phyloP scores from a whole-genome alignment of 2,329 filamentous ascomycete species.

The Penicillium sp. region DNA sequence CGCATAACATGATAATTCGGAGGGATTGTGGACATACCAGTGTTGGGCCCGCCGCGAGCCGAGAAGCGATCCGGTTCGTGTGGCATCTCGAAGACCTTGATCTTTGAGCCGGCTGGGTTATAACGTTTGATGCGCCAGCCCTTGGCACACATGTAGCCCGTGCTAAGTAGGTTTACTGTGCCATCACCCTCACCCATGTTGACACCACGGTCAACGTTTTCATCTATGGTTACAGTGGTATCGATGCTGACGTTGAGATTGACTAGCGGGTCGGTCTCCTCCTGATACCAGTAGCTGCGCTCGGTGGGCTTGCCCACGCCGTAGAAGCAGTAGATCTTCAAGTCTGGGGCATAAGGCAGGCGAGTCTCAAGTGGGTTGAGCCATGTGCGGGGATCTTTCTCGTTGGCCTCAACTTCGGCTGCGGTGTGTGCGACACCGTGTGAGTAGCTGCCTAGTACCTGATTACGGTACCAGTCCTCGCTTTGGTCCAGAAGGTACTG shows the following conservation, averaged over 20 bases:
- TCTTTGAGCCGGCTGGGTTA: conserved; percentile 77
- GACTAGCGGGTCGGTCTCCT: conserved; percentile 64
- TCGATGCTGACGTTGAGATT: conserved; percentile 56
- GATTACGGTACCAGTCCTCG: conserved; percentile 80
- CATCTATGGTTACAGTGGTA: conserved; percentile 48
- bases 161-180: conserved; percentile 87
- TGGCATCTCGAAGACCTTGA: conserved; percentile 92
- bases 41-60: conserved; percentile 69
- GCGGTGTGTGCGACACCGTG: conserved; percentile 80
- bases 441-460: conserved; percentile 75
- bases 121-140: conserved; percentile 94
- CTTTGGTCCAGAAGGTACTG: conserved; percentile 74
- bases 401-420: conserved; percentile 78
- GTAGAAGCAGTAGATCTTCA: conserved; percentile 98
- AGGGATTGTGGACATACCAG: conserved; percentile 50
- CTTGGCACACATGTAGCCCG: conserved; percentile 94
- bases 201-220: conserved; percentile 75
- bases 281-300: conserved; percentile 85
- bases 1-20: conserved; percentile 40
- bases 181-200: conserved; percentile 94
- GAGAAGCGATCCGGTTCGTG: conserved; percentile 93
- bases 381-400: conserved; percentile 79
- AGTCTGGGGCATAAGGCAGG: conserved; percentile 77
- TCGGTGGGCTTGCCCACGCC: conserved; percentile 91
- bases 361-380: conserved; percentile 93